Evolutionary conservation across 1,139 yeast genomes (phyloP).

Genomic region (Schwanniomyces etchellsii): DNA sequence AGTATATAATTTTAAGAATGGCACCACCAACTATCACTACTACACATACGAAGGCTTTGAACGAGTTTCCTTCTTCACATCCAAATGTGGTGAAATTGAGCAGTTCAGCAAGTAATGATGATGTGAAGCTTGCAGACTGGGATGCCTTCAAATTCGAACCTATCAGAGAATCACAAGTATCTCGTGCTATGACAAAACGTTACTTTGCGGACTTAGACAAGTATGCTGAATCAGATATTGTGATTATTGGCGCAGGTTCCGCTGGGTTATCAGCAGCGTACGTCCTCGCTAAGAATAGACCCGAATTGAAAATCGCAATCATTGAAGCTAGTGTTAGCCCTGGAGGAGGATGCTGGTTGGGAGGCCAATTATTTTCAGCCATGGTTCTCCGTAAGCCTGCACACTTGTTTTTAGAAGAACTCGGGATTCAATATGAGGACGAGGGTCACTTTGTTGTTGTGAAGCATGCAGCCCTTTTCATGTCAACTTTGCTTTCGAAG

Average conservation of each 20-base stretch:
- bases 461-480: constrained; percentile 75
- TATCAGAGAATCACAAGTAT: constrained; percentile 72
- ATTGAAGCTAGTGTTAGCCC: constrained; percentile 72
- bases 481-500: constrained; percentile 66
- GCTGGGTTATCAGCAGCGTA: constrained; percentile 76
- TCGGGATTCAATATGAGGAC: constrained; percentile 65
- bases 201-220: constrained; percentile 71
- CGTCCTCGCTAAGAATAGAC: constrained; percentile 66
- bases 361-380: constrained; percentile 76
- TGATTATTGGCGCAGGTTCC: constrained; percentile 75
- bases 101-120: constrained; percentile 12
- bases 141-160: constrained; percentile 63
- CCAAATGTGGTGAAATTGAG: constrained; percentile 6
- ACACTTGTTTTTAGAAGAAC: constrained; percentile 57
- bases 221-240: constrained; percentile 70
- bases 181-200: constrained; percentile 79
- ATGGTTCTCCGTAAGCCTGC: constrained; percentile 81
- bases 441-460: constrained; percentile 80
- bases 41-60: constrained; percentile 7
- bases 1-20: too few species aligned
- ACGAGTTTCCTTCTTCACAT: background rate
- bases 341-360: constrained; percentile 80
- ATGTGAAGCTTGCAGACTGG: constrained; percentile 50
- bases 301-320: constrained; percentile 70
- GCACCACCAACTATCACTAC: constrained; percentile 33